A percentile compares a stretch with the other conserved stretches of the same genome.
These are phyloP conservation scores for Nothophaeocryptopus gaeumannii DNA, from an alignment of 2,329 filamentous ascomycete species.

Conservation along the genomic window DNA sequence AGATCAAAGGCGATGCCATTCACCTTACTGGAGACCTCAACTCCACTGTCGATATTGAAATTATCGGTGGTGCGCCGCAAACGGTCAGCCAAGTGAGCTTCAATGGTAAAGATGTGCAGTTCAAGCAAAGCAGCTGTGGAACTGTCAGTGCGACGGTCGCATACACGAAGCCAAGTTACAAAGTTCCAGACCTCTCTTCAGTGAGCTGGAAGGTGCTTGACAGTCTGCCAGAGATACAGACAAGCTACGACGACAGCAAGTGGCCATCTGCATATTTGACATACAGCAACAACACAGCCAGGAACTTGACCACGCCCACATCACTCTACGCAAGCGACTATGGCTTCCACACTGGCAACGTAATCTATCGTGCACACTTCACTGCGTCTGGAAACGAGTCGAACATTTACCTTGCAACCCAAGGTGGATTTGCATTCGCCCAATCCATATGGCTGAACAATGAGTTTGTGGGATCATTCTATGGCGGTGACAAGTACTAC, in stretches of 20 bases:
- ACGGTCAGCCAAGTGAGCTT: slow-evolving; percentile 57
- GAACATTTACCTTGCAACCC: slow-evolving; percentile 53
- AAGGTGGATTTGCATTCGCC: slow-evolving; percentile 67
- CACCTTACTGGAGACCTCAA: slow-evolving; percentile 71
- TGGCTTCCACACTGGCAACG: slow-evolving; percentile 66
- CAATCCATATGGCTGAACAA: slow-evolving; percentile 64
- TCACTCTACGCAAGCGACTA: slow-evolving; percentile 68
- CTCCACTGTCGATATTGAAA: slow-evolving; percentile 62
- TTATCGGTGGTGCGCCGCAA: slow-evolving; percentile 61
- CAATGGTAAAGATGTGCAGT: slow-evolving; percentile 51
- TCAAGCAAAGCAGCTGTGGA: slow-evolving; percentile 33
- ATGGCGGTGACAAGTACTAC: slow-evolving; percentile 51
- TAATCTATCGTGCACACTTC: slow-evolving; percentile 71
- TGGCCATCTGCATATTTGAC: slow-evolving; percentile 63
- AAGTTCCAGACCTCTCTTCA: slow-evolving; percentile 56
- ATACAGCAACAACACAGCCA: slow-evolving; percentile 59
- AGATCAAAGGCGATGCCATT: slow-evolving; percentile 55
- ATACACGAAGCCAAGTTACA: slow-evolving; percentile 51
- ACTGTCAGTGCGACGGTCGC: slow-evolving; percentile 53
- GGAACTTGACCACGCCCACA: slow-evolving; percentile 59
- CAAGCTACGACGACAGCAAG: slow-evolving; percentile 63
- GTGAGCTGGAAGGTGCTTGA: slow-evolving; percentile 69
- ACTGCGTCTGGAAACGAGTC: slow-evolving; percentile 60
- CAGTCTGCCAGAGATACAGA: slow-evolving; percentile 65
- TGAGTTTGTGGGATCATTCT: slow-evolving; percentile 63